These are phyloP conservation scores for Hypericum androsaemum DNA, from an alignment of 345 rosid genomes.

Conservation along the genomic window DNA sequence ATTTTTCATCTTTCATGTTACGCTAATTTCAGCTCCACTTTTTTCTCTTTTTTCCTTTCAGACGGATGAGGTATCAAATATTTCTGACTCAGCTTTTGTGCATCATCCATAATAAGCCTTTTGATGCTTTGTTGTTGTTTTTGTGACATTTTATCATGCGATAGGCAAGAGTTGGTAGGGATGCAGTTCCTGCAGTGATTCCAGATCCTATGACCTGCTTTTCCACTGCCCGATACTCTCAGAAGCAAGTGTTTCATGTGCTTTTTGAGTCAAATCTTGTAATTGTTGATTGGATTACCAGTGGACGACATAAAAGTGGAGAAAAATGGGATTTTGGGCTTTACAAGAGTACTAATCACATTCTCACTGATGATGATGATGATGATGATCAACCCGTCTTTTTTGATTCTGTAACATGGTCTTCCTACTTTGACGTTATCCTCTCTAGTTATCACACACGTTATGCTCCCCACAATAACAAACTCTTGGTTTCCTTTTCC, in stretches of 20 bases:
- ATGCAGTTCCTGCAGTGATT: constrained; percentile 52
- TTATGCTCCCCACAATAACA: too few species aligned
- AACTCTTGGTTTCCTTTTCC: too few species aligned
- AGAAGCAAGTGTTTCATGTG: constrained; percentile 72
- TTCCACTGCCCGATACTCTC: constrained; percentile 74
- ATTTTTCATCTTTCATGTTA: too few species aligned
- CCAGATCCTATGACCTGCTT: constrained; percentile 95
- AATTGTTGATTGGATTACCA: constrained; percentile 89
- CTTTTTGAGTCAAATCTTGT: constrained; percentile 57
- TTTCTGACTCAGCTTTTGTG: too few species aligned
- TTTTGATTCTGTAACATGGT: constrained; percentile 78
- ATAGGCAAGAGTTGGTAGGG: constrained; percentile 73
- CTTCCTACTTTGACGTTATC: too few species aligned
- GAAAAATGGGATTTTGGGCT: constrained; percentile 73
- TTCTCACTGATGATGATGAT: constrained; percentile 41
- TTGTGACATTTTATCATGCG: constrained; percentile 23
- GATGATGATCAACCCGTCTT: constrained; percentile 61
- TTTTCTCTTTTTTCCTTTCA: too few species aligned
- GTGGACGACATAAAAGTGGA: constrained; percentile 84
- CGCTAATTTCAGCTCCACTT: too few species aligned
- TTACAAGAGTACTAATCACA: constrained; percentile 75
- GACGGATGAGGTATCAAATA: too few species aligned
- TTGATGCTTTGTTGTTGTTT: background rate
- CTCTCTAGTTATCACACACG: too few species aligned
- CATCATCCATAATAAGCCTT: background rate